These are phyloP conservation scores for Davidsoniella virescens DNA, from an alignment of 2,329 filamentous ascomycete genomes.

Conservation along the genomic window DNA sequence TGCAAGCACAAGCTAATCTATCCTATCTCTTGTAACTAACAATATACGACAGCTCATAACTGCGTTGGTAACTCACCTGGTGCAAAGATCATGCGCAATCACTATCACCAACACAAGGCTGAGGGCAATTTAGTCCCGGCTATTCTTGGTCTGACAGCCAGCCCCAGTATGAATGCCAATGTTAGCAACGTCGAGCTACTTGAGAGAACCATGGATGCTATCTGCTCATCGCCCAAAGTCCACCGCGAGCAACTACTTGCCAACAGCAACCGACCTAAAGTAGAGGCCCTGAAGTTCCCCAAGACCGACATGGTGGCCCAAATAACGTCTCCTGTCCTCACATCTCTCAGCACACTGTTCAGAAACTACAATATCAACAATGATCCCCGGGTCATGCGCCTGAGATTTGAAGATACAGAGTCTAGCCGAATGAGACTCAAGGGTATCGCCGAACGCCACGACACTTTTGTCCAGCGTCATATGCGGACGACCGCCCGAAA, in stretches of 20 bases:
- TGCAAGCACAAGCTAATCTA: neutral
- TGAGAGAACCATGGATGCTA: slow-evolving; percentile 53
- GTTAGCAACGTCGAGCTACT: slow-evolving; percentile 40
- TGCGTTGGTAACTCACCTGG: slow-evolving; percentile 48
- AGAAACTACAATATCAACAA: slow-evolving; percentile 29
- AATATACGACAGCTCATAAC: slow-evolving; percentile 47
- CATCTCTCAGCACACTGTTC: slow-evolving; percentile 2
- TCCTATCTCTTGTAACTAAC: neutral
- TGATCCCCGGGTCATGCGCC: slow-evolving; percentile 42
- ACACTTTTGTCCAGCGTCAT: slow-evolving; percentile 38
- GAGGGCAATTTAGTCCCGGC: slow-evolving; percentile 33
- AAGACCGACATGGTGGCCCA: neutral
- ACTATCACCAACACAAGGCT: slow-evolving; percentile 41
- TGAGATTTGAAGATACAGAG: slow-evolving; percentile 27
- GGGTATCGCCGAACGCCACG: slow-evolving; percentile 24
- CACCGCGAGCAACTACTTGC: slow-evolving; percentile 55
- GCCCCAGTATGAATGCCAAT: slow-evolving; percentile 49
- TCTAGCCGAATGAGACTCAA: slow-evolving; percentile 24
- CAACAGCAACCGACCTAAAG: slow-evolving; percentile 48
- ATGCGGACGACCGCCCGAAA: slow-evolving; percentile 38
- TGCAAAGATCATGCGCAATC: slow-evolving; percentile 54
- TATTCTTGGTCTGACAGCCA: slow-evolving; percentile 69
- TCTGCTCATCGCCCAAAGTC: slow-evolving; percentile 49
- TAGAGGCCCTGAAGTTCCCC: neutral
- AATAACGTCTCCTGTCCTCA: neutral